Evolutionary conservation across 2,329 filamentous ascomycete genomes (phyloP).

Genomic region (Ophiostoma angusticollis): DNA sequence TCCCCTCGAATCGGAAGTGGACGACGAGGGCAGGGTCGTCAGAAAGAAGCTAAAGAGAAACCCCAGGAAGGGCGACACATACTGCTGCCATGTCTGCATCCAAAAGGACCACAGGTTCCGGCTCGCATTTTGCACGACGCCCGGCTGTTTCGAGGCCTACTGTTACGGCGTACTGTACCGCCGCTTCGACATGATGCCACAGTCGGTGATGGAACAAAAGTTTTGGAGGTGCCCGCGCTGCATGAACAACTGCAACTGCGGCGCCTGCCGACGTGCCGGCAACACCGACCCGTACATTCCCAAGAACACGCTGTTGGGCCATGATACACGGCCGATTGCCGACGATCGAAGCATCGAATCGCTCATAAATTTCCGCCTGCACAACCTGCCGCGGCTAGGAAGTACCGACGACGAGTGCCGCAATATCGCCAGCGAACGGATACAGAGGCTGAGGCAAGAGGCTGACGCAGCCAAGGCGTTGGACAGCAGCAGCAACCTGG

Average conservation of each 20-base stretch:
- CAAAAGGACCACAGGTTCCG: constrained; percentile 74
- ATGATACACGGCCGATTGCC: constrained; percentile 81
- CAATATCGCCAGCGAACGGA: constrained; percentile 42
- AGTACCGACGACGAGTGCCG: constrained; percentile 44
- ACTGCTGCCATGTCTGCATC: constrained; percentile 70
- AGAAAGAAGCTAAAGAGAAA: constrained; percentile 53
- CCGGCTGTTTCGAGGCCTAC: constrained; percentile 60
- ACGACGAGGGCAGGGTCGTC: constrained; percentile 48
- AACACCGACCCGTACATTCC: constrained; percentile 72
- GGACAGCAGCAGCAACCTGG: constrained; percentile 18
- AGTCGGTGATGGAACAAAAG: constrained; percentile 65
- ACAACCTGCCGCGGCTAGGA: constrained; percentile 75
- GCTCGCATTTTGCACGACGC: constrained; percentile 62
- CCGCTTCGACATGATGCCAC: constrained; percentile 81
- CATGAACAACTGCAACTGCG: constrained; percentile 75
- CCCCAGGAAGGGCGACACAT: constrained; percentile 40
- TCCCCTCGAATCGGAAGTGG: constrained; percentile 39
- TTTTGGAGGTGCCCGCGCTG: constrained; percentile 87
- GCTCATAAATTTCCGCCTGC: constrained; percentile 78
- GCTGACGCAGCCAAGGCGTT: constrained; percentile 46
- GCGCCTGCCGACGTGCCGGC: constrained; percentile 52
- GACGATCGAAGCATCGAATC: constrained; percentile 84
- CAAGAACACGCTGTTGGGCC: constrained; percentile 74
- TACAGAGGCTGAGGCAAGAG: constrained; percentile 42
- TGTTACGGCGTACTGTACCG: constrained; percentile 91